Percentiles rank a stretch among this genome's conserved stretches.
Evolutionary conservation across 2,329 filamentous ascomycete species (phyloP).

Genomic region (Colletotrichum filicis): DNA sequence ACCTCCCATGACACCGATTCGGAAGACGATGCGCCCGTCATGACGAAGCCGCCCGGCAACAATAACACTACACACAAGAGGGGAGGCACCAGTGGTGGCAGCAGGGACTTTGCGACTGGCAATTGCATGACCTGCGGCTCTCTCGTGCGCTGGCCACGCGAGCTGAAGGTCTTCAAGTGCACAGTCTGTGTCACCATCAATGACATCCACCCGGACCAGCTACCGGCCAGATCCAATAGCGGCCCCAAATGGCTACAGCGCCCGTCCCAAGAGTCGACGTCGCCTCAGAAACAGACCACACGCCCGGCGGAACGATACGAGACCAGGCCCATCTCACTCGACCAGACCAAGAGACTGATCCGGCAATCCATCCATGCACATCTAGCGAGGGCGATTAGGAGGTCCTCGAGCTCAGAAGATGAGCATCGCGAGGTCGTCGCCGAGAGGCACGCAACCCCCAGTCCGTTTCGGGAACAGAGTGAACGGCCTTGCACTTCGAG

Average conservation of each 20-base stretch:
- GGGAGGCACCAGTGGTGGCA: conserved; percentile 47
- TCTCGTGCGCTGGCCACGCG: conserved; percentile 81
- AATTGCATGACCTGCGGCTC: conserved; percentile 90
- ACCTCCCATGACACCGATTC: conserved; percentile 46
- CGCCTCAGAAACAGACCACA: conserved; percentile 22
- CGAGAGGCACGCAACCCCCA: neutral
- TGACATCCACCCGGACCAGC: conserved; percentile 62
- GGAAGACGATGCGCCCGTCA: conserved; percentile 44
- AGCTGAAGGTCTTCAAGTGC: conserved; percentile 81
- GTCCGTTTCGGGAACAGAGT: neutral
- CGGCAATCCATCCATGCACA: conserved; percentile 52
- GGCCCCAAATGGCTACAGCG: conserved; percentile 35
- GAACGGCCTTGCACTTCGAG: conserved; percentile 12
- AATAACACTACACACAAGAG: conserved; percentile 42
- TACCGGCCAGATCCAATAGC: conserved; percentile 13
- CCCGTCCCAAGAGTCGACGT: conserved; percentile 26
- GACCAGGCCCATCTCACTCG: conserved; percentile 61
- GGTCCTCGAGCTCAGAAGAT: conserved; percentile 33
- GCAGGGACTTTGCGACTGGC: conserved; percentile 73
- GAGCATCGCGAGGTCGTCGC: conserved; percentile 12
- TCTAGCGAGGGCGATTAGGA: conserved; percentile 44
- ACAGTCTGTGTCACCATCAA: conserved; percentile 88
- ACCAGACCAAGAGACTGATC: conserved; percentile 66
- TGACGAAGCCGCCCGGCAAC: conserved; percentile 41
- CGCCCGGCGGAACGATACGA: conserved; percentile 29